Base-by-base conservation (phyloP, 1,284 basidiomycete genomes). In the Puccinia coronata region DNA sequence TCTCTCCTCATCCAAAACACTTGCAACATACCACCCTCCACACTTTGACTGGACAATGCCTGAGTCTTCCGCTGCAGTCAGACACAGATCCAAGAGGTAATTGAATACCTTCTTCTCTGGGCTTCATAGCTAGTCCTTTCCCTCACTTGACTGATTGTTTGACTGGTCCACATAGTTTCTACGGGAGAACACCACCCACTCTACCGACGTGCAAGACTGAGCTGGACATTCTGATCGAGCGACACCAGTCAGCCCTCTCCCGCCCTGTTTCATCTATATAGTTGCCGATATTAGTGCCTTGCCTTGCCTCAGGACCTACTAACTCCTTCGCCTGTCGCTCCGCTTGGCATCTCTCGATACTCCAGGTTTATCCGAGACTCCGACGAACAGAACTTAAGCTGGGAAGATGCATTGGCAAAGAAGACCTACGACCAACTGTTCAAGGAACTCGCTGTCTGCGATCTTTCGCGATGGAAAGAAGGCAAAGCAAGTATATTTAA, bases 361-460 rank as follows among this genome's bases (percentile, higher is more conserved):
- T 23, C 36, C 34, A 81, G 79, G 49, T 81, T 81, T 47, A 81
- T 81, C 16, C 57, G 79, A n/a, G 71, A 81, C 16, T 55, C 43
- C 28, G 70, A 74, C 55, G 79, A 81, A 69, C 34, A 63, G n/a
- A 72, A 81, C 51, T 43, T 81, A 43, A 81, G 70, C 20, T 81
- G 79, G 79, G 79, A 81, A 53, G 79, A 81, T 53, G 67, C 57
- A 6, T 43, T 81, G 49, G 79, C 79, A 25, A 81, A 67, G 36
- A 81, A 81, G 23, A 74, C 79, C 4, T 81, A 81, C 41, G 79
- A 81, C 41, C 79, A 81, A 55, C 61, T 81, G 34, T 81, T 81
- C 47, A 81, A 81, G 59, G 79, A 81, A 49, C 51, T 74, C 31
- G 79, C 79, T 23, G 43, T 81, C 18, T 81, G 79, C 39, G 79